Base-by-base conservation (phyloP, 2,329 filamentous ascomycete species). In the Penicillium hesseltinei region DNA sequence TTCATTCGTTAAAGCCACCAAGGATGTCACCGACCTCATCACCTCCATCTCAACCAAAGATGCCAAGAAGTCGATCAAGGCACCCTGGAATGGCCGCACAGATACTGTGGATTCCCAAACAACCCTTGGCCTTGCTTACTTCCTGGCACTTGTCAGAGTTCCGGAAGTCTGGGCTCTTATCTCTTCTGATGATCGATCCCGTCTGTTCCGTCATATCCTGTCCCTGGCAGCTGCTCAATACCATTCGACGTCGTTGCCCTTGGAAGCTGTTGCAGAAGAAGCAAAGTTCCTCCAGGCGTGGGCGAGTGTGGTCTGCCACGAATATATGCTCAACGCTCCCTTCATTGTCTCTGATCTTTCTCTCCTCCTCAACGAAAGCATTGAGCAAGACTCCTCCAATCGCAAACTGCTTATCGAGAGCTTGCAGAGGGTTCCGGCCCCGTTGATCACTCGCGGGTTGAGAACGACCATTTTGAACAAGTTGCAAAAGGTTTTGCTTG, bases 401-500 rank as follows among this genome's bases (percentile, higher is more conserved):
- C 65, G 68, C 27, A 61, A 66, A 42, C 62, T 75, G 19, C 66
- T 70, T 45, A 56, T 77, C 39, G 67, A 71, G 51, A 75, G 70
- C 56, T 65, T 77, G 13, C 68, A 76, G 44, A 69, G 70, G 21
- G 70, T 76, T 13, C 73, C 75, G 2, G 64, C 71, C 6, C 58
- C 68, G 10, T 63, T 77, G 35, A 70, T 77, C 23, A 69, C 71
- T 7, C 73, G 73, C n/a, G 71, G 73, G 31, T 68, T 75, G 44
- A 68, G 74, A 53, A 72, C 67, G 4, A 54, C 60, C 8, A 54
- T 76, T 17, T 47, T 76, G 36, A 73, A 77, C 51, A 60, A 71
- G 21, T 57, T 76, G 15, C 71, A 75, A 42, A 60, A 70, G 38
- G 64, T 71, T 47, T 33, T 76, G 15, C 48, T 73, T n/a, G 61